These are phyloP conservation scores for Canariomyces notabilis DNA, from an alignment of 2,329 filamentous ascomycete genomes.

Conservation along the genomic window DNA sequence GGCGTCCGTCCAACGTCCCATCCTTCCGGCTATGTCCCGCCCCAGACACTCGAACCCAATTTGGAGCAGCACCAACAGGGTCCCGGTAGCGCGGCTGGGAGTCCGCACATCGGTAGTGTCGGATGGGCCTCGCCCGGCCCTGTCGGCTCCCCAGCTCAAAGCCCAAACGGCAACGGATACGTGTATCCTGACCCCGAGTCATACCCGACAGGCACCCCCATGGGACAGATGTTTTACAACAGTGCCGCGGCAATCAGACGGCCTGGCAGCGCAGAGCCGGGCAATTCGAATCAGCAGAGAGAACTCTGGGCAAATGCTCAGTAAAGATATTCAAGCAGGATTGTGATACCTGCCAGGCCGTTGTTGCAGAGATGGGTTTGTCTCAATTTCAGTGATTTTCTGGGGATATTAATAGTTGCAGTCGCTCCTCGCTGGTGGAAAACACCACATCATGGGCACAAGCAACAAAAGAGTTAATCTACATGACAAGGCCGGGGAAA, in stretches of 20 bases:
- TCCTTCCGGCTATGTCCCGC: constrained; percentile 75
- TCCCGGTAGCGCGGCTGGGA: constrained; percentile 66
- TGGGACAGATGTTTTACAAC: constrained; percentile 68
- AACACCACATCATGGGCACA: too few species aligned
- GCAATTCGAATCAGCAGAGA: constrained; percentile 52
- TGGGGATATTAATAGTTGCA: constrained; percentile 5
- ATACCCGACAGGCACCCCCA: constrained; percentile 54
- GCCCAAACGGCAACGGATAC: constrained; percentile 55
- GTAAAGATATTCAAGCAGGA: too few species aligned
- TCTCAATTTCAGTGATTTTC: background rate
- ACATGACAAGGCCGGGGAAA: constrained; percentile 9
- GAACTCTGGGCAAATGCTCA: constrained; percentile 51
- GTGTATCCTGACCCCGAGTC: constrained; percentile 81
- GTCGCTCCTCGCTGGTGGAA: background rate
- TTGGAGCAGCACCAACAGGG: constrained; percentile 66
- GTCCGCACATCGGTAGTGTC: constrained; percentile 75
- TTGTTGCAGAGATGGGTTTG: too few species aligned
- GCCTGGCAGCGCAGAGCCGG: constrained; percentile 69
- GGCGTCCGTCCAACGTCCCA: constrained; percentile 74
- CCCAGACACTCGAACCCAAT: constrained; percentile 78
- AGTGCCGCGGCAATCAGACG: constrained; percentile 61
- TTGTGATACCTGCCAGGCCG: too few species aligned
- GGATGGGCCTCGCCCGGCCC: constrained; percentile 86
- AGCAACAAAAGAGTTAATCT: constrained; percentile 2
- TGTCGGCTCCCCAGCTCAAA: constrained; percentile 65